Evolutionary conservation across 169 alveolate species (phyloP), one percentile per base, ranked within the genome.

Genomic region (Cryptosporidium felis): DNA sequence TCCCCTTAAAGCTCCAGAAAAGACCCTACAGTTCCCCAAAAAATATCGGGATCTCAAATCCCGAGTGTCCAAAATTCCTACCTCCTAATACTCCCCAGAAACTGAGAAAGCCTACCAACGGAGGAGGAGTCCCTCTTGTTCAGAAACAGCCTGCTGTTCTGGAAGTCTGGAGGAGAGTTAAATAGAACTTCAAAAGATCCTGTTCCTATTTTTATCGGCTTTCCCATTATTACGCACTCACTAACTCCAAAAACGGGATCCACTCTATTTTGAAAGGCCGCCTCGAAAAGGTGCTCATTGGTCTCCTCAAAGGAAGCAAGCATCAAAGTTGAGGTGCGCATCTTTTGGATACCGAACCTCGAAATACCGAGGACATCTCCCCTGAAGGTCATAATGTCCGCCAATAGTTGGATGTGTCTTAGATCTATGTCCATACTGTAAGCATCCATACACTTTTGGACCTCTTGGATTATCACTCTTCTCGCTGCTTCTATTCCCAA

Each of bases 251-350:
- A 91, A 40, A 96, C 95, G 26, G 95, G 95, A 82, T 96, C 99
- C 18, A 88, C 92, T 60, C 93, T 91, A 81, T 96, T 93, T 74
- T 93, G 96, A 12, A 95, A 94, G 0, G 99, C 99, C 2, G 99
- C 98, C 89, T 97, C 99, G 89, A 97, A 97, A 63, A 98, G 92
- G 82, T 95, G 97, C 60, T 98, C 99, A 58, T 95, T 96, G 14
- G 99, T 98, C 90, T 97, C 98, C 93, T 98, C 99, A 90, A 98
- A 98, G 59, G 99, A 95, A 5, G 99, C 99, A 60, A 97, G 93
- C 98, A 97, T 95, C 41, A 98, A 91, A n/a, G 99, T 96, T 38
- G 99, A 94, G 1, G 97, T 94, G 23, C 98, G 95, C 98, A 97
- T 96, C 93, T 97, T 97, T 80, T 94, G 94, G 60, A 98, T 97